Evolutionary conservation across 1,284 basidiomycete species (phyloP).

Genomic region (Abortiporus biennis): DNA sequence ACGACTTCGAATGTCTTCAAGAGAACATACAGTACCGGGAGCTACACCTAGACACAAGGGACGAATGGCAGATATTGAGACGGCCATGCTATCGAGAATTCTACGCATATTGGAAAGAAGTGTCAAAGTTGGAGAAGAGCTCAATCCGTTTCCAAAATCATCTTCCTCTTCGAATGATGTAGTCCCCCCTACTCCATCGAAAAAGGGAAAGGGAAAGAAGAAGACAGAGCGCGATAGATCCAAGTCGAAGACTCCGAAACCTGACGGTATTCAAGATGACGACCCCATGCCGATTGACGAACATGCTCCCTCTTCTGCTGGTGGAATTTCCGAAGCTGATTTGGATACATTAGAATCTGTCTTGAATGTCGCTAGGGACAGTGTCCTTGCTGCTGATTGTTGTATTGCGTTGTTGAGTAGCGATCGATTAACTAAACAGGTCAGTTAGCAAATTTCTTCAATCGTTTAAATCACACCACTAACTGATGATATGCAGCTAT

Average conservation of each 20-base stretch:
- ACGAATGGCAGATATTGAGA: conserved; percentile 62
- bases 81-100: conserved; percentile 51
- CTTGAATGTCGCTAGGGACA: conserved; percentile 60
- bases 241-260: conserved; percentile 21
- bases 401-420: conserved; percentile 72
- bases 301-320: conserved; percentile 14
- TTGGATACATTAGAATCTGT: conserved; percentile 40
- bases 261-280: too few species aligned
- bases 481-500: conserved; percentile 49
- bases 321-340: conserved; percentile 41
- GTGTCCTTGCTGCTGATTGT: conserved; percentile 77
- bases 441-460: conserved; percentile 26
- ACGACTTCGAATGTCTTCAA: conserved; percentile 40
- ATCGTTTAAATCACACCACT: neutral
- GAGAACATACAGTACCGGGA: conserved; percentile 24
- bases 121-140: conserved; percentile 64
- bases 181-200: conserved; percentile 19
- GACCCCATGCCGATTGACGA: conserved; percentile 24
- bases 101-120: conserved; percentile 75
- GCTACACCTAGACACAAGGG: conserved; percentile 43
- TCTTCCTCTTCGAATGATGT: conserved; percentile 1
- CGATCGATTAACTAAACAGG: conserved; percentile 81
- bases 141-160: conserved; percentile 58
- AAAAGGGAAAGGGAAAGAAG: conserved; percentile 28
- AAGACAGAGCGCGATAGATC: conserved; percentile 17